Base-by-base conservation (phyloP, 2,329 filamentous ascomycete genomes). In the Penicillium sp. region DNA sequence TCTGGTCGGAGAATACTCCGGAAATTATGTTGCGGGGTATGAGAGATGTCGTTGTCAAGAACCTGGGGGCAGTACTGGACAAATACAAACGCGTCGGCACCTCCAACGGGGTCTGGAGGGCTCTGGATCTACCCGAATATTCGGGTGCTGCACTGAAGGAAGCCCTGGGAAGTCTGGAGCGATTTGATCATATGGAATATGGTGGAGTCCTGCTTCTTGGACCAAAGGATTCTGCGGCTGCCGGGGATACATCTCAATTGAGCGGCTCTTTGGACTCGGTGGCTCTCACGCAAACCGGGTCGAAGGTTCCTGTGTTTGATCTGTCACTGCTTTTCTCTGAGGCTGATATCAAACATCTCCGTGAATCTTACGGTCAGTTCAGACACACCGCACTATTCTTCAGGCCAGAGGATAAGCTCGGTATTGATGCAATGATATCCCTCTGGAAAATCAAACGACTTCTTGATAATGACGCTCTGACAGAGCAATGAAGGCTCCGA, bases 1-100 rank as follows among this genome's bases (percentile, higher is more conserved):
- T 78, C 1, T 82, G 79, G 78, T 71, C 77, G 14, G 65, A 75
- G 47, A 78, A 82, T 61, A 80, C 81, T 75, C 65, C 77, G 4
- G 67, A 71, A 3, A 72, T 79, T 43, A 62, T 80, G 4, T 59
- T 77, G 0, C 61, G 59, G 7, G 57, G 72, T 43, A 67, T 80
- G 66, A 70, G 72, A 19, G 69, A 65, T 42, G 66, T 72, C 10
- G 67, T 73, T 0, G 44, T 71, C 8, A 71, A 69, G 49, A 67
- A 69, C n/a, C 58, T 82, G 42, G 67, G 69, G 37, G 73, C 67
- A 56, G 67, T 59, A 19, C 67, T 60, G 61, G 46, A 69, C 38
- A 52, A 51, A 40, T 60, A 61, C 40, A 54, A 66, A 49, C 36
- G 50, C 30, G 40, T 61, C 16, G 59, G 60, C 44, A 60, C 56